These are phyloP conservation scores for Volvox reticuliferus DNA, from an alignment of 139 green algal species.

Conservation along the genomic window DNA sequence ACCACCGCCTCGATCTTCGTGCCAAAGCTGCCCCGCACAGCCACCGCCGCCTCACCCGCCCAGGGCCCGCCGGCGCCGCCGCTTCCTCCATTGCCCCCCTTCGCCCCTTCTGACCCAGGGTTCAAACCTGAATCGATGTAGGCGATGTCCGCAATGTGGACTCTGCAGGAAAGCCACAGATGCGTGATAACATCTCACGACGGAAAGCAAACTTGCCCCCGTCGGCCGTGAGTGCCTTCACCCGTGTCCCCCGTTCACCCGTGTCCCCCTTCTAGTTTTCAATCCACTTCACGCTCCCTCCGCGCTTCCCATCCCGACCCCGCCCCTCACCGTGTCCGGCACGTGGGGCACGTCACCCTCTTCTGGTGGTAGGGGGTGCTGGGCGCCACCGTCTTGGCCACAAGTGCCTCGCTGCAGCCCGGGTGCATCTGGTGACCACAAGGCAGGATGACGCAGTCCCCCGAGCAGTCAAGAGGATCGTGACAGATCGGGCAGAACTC, in stretches of 20 bases:
- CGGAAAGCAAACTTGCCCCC: too few relatives aligned
- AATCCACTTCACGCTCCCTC: background rate
- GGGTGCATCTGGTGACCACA: slow-evolving; percentile 84
- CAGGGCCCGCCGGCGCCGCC: background rate
- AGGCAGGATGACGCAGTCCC: slow-evolving; percentile 70
- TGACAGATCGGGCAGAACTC: slow-evolving; percentile 85
- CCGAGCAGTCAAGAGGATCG: slow-evolving; percentile 54
- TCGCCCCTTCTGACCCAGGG: background rate
- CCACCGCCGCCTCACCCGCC: slow-evolving; percentile 30
- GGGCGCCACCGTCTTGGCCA: slow-evolving; percentile 47
- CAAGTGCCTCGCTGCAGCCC: slow-evolving; percentile 70
- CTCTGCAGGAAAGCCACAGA: background rate
- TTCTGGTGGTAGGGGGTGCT: slow-evolving; percentile 3
- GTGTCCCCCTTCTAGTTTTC: too few relatives aligned
- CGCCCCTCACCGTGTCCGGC: slow-evolving; percentile 54
- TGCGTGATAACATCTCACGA: too few relatives aligned
- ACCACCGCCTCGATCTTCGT: slow-evolving; percentile 91
- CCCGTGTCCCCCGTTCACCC: too few relatives aligned
- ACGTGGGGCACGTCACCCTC: slow-evolving; percentile 81
- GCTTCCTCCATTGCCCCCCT: background rate
- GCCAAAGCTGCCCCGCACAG: slow-evolving; percentile 79
- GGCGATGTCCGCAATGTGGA: slow-evolving; percentile 69
- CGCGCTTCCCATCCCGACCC: background rate
- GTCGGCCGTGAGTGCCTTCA: too few relatives aligned
- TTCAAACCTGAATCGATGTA: slow-evolving; percentile 63